Percentiles rank a stretch among this genome's conserved stretches.
These are phyloP conservation scores for Russula virescens DNA, from an alignment of 768 basidiomycete species.

Conservation along the genomic window DNA sequence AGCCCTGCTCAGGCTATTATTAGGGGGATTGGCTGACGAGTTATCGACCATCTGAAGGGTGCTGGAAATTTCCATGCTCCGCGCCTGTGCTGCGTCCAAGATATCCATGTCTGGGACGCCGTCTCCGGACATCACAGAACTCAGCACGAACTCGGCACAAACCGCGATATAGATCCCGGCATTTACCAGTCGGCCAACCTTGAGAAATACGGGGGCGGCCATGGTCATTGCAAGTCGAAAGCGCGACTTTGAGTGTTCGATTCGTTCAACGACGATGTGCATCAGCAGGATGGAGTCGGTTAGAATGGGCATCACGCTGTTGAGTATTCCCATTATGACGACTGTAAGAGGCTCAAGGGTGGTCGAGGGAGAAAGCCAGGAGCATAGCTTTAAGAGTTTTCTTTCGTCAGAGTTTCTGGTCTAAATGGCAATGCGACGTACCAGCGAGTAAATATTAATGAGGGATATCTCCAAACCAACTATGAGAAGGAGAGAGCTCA, in stretches of 20 bases:
- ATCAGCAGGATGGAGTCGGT: conserved; percentile 14
- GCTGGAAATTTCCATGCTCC: conserved; percentile 18
- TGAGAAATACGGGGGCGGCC: conserved; percentile 16
- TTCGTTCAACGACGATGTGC: conserved; percentile 13
- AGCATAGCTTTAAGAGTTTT: conserved; percentile 9
- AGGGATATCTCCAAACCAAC: conserved; percentile 15
- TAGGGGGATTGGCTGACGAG: neutral
- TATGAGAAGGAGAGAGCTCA: conserved; percentile 6
- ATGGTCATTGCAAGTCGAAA: conserved; percentile 9
- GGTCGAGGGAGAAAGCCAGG: conserved; percentile 14
- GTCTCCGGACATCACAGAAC: conserved; percentile 7
- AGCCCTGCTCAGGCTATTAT: no score
- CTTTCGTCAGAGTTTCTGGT: neutral
- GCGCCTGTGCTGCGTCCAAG: conserved; percentile 14
- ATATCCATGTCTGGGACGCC: conserved; percentile 14
- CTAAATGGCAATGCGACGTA: neutral
- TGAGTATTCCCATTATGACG: conserved; percentile 16
- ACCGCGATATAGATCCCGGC: conserved; percentile 12
- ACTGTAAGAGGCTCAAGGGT: conserved; percentile 15
- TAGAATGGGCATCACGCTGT: conserved; percentile 9
- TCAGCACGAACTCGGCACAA: conserved; percentile 19
- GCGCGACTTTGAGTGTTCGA: conserved; percentile 11
- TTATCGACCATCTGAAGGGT: conserved; percentile 17
- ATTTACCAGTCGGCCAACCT: conserved; percentile 15
- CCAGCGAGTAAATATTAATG: conserved; percentile 17